Evolutionary conservation across 164 flowering plant genomes (phyloP), one percentile per base, ranked within the genome.

Genomic region (Aristolochia contorta): DNA sequence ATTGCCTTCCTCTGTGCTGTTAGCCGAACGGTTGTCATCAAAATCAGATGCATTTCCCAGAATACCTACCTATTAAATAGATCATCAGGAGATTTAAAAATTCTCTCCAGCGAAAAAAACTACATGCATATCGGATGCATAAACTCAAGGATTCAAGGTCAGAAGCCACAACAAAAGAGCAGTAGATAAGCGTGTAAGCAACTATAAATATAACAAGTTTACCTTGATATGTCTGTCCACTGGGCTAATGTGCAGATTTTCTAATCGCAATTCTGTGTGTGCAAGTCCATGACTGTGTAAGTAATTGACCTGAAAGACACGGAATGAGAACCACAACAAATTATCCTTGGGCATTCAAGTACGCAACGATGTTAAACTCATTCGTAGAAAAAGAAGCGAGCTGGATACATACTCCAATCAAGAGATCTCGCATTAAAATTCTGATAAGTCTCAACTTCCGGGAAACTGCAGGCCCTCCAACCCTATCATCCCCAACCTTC

Each of bases 201-300:
- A 12, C 16, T 4, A 27, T 16, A 18, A 49, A 16, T 16, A 56
- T 30, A 15, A 19, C 19, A 46, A 52, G 65, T 84, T 74, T 71
- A 90, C 99, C 80, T 93, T 93, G 59, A 93, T 83, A 79, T 90
- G 99, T 64, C 88, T 76, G 67, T 93, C 99, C 65, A 93, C 78
- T 2, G 96, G 97, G 78, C 97, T 85, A 62, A 93, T 80, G 66
- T 93, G 99, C 71, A 93, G 80, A 79, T 86, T 93, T 65, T 93
- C 99, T 56, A 93, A 78, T 73, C 91, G 82, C 75, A 93, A 72
- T 75, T 93, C 99, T 30, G 99, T 93, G 71, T 93, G 99, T 16
- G 99, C 99, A 70, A 93, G 91, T 63, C 99, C 99, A 74, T 88
- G 97, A 75, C 97, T 90, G 72, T 93, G 99, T 79, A 93, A 74